A percentile compares a stretch with the other conserved stretches of the same genome.
Evolutionary conservation across 2,329 filamentous ascomycete genomes (phyloP).

Genomic region (Venturia asperata): DNA sequence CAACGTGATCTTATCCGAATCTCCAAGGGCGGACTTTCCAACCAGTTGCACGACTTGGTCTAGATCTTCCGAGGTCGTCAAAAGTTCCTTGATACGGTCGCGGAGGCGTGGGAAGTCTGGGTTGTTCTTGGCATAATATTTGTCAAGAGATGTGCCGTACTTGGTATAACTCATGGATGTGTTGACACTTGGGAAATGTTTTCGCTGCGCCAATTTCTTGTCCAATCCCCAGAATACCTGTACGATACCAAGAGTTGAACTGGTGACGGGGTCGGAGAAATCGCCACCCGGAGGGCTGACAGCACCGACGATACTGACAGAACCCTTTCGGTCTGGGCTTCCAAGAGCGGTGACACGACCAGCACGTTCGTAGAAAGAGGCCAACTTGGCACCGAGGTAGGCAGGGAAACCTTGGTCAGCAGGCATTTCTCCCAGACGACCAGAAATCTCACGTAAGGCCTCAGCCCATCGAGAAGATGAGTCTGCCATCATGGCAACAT

Average conservation of each 20-base stretch:
- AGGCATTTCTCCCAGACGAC: constrained; percentile 98
- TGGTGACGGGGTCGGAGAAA: constrained; percentile 97
- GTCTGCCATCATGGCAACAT: constrained; percentile 99
- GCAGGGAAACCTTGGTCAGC: constrained; percentile 99
- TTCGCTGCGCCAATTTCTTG: constrained; percentile 98
- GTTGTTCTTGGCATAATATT: constrained; percentile 87
- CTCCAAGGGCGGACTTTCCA: constrained; percentile 91
- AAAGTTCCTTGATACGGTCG: constrained; percentile 86
- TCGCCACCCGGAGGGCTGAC: constrained; percentile 97
- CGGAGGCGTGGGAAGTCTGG: constrained; percentile 90
- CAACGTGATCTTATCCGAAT: constrained; percentile 95
- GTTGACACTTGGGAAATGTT: constrained; percentile 99
- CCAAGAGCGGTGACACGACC: constrained; percentile 80
- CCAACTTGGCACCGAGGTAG: constrained; percentile 92
- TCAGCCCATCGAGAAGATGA: constrained; percentile 98
- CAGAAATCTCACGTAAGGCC: constrained; percentile 95
- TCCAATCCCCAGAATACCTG: constrained; percentile 99
- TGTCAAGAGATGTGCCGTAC: constrained; percentile 82
- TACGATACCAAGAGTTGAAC: constrained; percentile 88
- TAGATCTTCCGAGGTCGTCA: constrained; percentile 91
- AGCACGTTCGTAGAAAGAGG: constrained; percentile 98
- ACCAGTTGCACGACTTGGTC: constrained; percentile 98
- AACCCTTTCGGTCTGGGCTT: constrained; percentile 80
- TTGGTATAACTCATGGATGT: constrained; percentile 93
- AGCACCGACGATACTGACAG: constrained; percentile 94